phyloP scores from a whole-genome alignment of 768 basidiomycete genomes.

The Paxillus ammoniavirescens region DNA sequence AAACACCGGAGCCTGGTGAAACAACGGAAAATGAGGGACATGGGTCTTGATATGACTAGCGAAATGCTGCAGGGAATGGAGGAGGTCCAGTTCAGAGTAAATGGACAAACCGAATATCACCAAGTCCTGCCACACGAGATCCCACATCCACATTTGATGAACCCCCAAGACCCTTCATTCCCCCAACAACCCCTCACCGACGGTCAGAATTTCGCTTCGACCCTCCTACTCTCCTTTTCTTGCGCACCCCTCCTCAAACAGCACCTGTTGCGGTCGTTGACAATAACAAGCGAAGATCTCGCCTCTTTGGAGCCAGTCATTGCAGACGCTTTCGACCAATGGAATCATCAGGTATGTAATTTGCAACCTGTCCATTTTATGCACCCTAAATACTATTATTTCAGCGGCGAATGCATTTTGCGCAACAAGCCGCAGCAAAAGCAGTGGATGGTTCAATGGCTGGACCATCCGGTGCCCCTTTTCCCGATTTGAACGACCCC shows the following conservation, averaged over 20 bases:
- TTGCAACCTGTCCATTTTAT: background rate
- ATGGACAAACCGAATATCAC: constrained; percentile 40
- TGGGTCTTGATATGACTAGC: constrained; percentile 81
- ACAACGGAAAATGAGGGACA: constrained; percentile 75
- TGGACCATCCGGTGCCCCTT: constrained; percentile 28
- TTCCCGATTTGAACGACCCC: constrained; percentile 34
- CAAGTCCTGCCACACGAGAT: constrained; percentile 36
- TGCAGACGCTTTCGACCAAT: constrained; percentile 83
- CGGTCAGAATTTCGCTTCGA: constrained; percentile 80
- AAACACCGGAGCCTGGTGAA: constrained; percentile 81
- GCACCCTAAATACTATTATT: background rate
- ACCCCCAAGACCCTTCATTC: constrained; percentile 59
- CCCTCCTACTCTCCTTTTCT: constrained; percentile 72
- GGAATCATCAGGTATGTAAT: constrained; percentile 70
- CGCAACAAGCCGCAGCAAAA: too few relatives aligned
- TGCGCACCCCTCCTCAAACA: constrained; percentile 73
- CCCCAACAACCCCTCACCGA: constrained; percentile 50
- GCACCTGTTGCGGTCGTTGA: constrained; percentile 67
- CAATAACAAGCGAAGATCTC: constrained; percentile 78
- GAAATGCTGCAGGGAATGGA: constrained; percentile 65
- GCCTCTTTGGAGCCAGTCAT: constrained; percentile 76
- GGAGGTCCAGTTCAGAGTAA: constrained; percentile 63
- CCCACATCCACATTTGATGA: constrained; percentile 30
- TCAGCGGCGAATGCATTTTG: constrained; percentile 41
- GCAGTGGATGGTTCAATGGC: constrained; percentile 27